Base-by-base conservation (phyloP, 2,329 filamentous ascomycete genomes). In the Sporothrix schenckii region DNA sequence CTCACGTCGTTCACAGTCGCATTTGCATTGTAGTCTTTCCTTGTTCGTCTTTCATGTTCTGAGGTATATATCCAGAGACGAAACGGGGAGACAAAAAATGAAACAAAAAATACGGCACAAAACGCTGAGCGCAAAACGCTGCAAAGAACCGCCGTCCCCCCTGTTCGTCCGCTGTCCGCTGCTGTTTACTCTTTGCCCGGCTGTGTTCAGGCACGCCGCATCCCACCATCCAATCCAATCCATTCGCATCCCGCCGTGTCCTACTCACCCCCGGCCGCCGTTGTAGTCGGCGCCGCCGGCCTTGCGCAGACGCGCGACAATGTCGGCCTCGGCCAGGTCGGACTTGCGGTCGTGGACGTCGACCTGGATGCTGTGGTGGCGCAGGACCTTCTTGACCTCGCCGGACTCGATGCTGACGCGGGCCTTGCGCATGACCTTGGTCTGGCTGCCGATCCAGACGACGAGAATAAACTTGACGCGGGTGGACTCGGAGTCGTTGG, bases 221-320 rank as follows among this genome's bases (percentile, higher is more conserved):
- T 30, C 9, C 61, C 44, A 9, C 19, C 19, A 21, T 34, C 21
- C 16, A 11, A 11, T 11, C 11, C 49, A n/a, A 0, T 50, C 41
- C 61, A 50, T 14, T 30, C 49, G 41, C 52, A 41, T 16, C 21
- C 34, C n/a, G n/a, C 30, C 24, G 2, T 39, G 10, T 4, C 16
- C 49, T 21, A 5, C 21, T 49, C 54, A 88, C 10, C 86, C 88
- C 73, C 88, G 80, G 13, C 86, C 89, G 9, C 89, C 88, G 76
- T 91, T 89, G 83, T 91, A 92, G 79, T 91, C 89, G 19, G 89
- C 89, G 44, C 89, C 89, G 69, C 89, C 89, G 4, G 86, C 88
- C 81, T 87, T 89, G 78, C 89, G 81, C 79, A 91, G 79, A 76
- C 85, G 80, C 72, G 83, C 78, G 19, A 91, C 87, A 67, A 92